Evolutionary conservation across 331 rosid genomes (phyloP).

Genomic region (Quercus tomentella): DNA sequence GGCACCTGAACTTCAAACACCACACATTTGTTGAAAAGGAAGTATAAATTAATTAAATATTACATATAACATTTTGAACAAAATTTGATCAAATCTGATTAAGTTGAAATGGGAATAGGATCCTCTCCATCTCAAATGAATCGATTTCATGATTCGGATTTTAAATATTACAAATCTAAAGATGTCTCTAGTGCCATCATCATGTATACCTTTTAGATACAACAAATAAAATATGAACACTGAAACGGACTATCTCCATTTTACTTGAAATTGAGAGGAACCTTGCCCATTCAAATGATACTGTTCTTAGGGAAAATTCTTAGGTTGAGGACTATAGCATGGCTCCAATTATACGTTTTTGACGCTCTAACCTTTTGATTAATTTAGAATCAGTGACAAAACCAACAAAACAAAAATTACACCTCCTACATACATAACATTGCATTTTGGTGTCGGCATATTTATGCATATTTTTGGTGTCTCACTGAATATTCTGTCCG

Average conservation of each 20-base stretch:
- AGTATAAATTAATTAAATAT: neutral
- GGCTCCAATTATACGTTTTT: neutral
- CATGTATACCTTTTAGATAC: no score
- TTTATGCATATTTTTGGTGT: no score
- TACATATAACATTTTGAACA: neutral
- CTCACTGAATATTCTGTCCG: no score
- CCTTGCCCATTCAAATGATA: neutral
- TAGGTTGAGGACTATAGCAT: neutral
- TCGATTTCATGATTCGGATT: no score
- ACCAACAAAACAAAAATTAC: neutral
- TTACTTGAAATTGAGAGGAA: no score
- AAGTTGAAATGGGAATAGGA: neutral
- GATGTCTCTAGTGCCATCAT: no score
- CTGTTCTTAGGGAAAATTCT: neutral
- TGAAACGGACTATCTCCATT: no score
- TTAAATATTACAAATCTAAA: no score
- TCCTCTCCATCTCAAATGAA: no score
- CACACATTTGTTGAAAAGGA: conserved; percentile 40
- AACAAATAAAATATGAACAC: no score
- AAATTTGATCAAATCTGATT: neutral
- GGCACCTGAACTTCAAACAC: conserved; percentile 63
- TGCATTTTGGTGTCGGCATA: neutral
- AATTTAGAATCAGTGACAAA: neutral
- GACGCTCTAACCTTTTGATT: neutral
- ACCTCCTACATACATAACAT: neutral